Evolutionary conservation across 768 basidiomycete genomes (phyloP).

Genomic region (Psilocybe cubensis): DNA sequence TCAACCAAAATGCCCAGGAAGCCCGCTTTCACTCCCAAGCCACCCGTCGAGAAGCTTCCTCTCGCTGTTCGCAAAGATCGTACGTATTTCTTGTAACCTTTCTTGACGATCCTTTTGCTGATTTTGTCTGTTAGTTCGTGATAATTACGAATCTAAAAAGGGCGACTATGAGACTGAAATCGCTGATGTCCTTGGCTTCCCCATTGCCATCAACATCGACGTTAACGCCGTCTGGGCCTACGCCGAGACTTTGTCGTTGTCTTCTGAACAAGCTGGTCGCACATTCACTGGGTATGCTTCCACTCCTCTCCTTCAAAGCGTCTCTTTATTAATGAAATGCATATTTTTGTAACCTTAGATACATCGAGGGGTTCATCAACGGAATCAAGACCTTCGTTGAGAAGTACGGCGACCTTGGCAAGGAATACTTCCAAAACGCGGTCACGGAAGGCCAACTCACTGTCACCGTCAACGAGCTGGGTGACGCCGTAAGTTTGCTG

Average conservation of each 20-base stretch:
- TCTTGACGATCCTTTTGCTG: background rate
- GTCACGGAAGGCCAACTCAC: conserved; percentile 37
- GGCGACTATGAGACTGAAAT: conserved; percentile 36
- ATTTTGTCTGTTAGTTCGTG: conserved; percentile 32
- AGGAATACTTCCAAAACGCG: conserved; percentile 40
- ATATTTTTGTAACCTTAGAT: conserved; percentile 23
- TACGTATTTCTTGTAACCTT: conserved; percentile 17
- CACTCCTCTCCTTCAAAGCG: background rate
- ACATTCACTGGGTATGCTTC: conserved; percentile 27
- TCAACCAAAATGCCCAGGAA: conserved; percentile 16
- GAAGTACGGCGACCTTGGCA: conserved; percentile 38
- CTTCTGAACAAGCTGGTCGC: conserved; percentile 24
- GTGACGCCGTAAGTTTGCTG: conserved; percentile 24
- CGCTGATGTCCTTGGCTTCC: conserved; percentile 28
- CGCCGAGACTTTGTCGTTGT: conserved; percentile 22
- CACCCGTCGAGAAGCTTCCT: conserved; percentile 38
- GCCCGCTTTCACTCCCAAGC: conserved; percentile 31
- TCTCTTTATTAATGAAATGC: background rate
- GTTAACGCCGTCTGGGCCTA: conserved; percentile 40
- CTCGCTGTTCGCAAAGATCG: conserved; percentile 40
- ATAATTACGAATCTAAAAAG: conserved; percentile 39
- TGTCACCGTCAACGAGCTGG: conserved; percentile 35
- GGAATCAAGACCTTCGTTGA: conserved; percentile 32
- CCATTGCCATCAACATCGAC: conserved; percentile 37
- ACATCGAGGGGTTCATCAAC: conserved; percentile 38